phyloP scores from a whole-genome alignment of 257 asterid genomes.

The Solanum ossicruentum region DNA sequence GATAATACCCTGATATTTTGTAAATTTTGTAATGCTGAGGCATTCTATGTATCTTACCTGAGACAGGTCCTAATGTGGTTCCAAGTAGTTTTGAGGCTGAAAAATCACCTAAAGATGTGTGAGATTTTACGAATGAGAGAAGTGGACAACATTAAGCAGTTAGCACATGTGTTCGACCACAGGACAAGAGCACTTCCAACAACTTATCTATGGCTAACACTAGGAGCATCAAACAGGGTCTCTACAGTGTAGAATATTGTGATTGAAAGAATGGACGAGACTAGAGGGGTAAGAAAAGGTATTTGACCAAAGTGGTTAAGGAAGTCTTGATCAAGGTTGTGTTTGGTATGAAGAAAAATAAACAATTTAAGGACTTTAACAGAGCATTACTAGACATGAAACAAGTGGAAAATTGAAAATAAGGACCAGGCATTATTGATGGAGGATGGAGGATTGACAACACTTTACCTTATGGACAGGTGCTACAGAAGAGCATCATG shows the following conservation, averaged over 20 bases:
- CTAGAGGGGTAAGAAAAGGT: not conserved
- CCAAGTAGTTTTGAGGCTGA: not conserved
- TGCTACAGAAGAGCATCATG: not conserved
- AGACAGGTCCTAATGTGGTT: not conserved
- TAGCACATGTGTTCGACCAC: not conserved
- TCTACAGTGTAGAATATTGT: not conserved
- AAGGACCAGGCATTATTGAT: not conserved
- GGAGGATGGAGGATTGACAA: not conserved
- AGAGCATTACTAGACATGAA: not conserved
- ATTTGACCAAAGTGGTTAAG: not conserved
- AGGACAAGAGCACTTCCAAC: not conserved
- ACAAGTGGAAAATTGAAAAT: not conserved
- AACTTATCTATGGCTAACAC: not conserved
- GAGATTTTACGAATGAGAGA: not conserved
- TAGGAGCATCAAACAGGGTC: not conserved
- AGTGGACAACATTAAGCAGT: not conserved
- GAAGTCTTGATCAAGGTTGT: not conserved
- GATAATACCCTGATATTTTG: not conserved
- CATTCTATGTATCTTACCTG: not conserved
- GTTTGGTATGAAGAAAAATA: not conserved
- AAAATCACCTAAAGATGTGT: not conserved
- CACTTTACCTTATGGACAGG: not conserved
- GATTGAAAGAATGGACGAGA: not conserved
- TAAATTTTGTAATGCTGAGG: not conserved
- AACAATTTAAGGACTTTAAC: not conserved